phyloP scores from a whole-genome alignment of 2,329 filamentous ascomycete genomes.

The Amylocarpus encephaloides region DNA sequence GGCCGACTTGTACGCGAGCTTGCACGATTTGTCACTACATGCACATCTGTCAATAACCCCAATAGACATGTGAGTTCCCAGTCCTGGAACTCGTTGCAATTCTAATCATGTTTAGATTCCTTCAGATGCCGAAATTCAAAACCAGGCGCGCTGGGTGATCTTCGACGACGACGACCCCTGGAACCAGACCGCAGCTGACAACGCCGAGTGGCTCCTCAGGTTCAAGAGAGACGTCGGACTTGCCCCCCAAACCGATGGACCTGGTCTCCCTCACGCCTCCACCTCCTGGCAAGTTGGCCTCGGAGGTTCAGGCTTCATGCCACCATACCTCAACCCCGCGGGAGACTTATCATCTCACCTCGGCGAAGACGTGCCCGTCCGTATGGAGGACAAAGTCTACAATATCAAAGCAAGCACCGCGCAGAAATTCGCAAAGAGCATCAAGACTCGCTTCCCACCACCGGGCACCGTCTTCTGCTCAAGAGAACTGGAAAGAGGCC shows the following conservation, averaged over 20 bases:
- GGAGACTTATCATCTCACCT: conserved; percentile 35
- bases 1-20: conserved; percentile 49
- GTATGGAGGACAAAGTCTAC: conserved; percentile 33
- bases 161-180: conserved; percentile 60
- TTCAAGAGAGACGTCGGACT: conserved; percentile 56
- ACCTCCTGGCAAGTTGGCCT: conserved; percentile 42
- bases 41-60: conserved; percentile 54
- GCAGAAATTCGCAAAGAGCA: conserved; percentile 42
- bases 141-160: conserved; percentile 56
- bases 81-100: not conserved
- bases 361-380: conserved; percentile 29
- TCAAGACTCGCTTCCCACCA: conserved; percentile 39
- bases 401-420: conserved; percentile 40
- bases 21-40: conserved; percentile 44
- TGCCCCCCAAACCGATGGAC: conserved; percentile 40
- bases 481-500: conserved; percentile 49
- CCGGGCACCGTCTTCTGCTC: conserved; percentile 51
- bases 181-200: conserved; percentile 59
- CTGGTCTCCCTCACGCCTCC: conserved; percentile 39
- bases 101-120: conserved; percentile 32
- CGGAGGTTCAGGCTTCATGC: conserved; percentile 49
- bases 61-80: conserved; percentile 40
- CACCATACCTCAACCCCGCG: conserved; percentile 44
- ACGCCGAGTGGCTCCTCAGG: conserved; percentile 55
- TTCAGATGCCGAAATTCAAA: conserved; percentile 55